phyloP scores from a whole-genome alignment of 2,329 filamentous ascomycete genomes.

The Ophiosphaerella narmari region DNA sequence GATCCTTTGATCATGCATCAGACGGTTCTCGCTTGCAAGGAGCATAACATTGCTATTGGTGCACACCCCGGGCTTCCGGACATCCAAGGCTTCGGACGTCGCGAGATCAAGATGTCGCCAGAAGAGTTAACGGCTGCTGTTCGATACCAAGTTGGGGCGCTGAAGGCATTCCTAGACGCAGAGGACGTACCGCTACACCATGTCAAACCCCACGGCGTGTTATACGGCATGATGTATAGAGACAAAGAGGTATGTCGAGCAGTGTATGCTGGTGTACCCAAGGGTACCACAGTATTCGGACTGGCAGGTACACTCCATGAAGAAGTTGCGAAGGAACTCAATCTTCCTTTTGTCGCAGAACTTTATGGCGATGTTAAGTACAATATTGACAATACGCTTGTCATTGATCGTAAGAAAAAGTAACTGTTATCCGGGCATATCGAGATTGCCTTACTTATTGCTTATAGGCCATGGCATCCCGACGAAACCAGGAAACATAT shows the following conservation, averaged over 20 bases:
- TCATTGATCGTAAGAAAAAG: slow-evolving; percentile 65
- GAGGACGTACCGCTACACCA: slow-evolving; percentile 63
- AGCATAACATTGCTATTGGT: slow-evolving; percentile 61
- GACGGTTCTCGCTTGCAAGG: slow-evolving; percentile 63
- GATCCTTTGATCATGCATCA: slow-evolving; percentile 68
- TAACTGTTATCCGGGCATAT: slow-evolving; percentile 13
- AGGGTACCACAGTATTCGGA: slow-evolving; percentile 58
- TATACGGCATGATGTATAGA: slow-evolving; percentile 63
- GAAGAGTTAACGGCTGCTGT: slow-evolving; percentile 63
- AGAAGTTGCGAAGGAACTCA: slow-evolving; percentile 58
- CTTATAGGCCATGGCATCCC: slow-evolving; percentile 46
- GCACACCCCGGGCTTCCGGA: slow-evolving; percentile 70
- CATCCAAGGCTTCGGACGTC: slow-evolving; percentile 66
- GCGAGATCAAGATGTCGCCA: slow-evolving; percentile 63
- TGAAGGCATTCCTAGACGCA: slow-evolving; percentile 63
- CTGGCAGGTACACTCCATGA: slow-evolving; percentile 61
- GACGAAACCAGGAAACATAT: slow-evolving; percentile 51
- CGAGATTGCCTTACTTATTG: not conserved
- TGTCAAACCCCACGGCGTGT: slow-evolving; percentile 65
- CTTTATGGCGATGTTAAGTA: slow-evolving; percentile 63
- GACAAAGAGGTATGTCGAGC: slow-evolving; percentile 58
- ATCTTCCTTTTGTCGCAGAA: slow-evolving; percentile 59
- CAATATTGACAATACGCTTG: slow-evolving; percentile 54
- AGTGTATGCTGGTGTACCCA: slow-evolving; percentile 59
- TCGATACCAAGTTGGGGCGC: slow-evolving; percentile 67